A percentile compares a stretch with the other conserved stretches of the same genome.
Conservation (phyloP, 2,329 filamentous ascomycete genomes). For the Colletotrichum horii region DNA sequence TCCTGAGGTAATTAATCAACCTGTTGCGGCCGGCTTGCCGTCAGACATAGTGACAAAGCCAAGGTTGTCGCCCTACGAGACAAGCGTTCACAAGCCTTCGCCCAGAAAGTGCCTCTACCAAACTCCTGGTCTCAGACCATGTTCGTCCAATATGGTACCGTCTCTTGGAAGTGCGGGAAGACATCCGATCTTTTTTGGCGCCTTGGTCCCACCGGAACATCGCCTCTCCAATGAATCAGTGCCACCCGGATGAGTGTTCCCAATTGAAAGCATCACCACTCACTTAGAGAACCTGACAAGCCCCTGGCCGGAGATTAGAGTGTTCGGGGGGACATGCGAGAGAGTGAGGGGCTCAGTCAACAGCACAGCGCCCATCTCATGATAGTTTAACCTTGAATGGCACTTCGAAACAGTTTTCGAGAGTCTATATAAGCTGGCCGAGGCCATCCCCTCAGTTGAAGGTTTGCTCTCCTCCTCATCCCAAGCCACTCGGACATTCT, state of each 20-base stretch:
- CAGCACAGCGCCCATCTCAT: not conserved
- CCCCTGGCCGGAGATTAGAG: not conserved
- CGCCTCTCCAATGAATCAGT: not conserved
- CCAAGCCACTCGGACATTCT: not conserved
- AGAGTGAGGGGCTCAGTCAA: not conserved
- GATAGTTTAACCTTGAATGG: conserved; percentile 4
- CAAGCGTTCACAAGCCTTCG: conserved; percentile 6
- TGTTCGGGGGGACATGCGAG: not conserved
- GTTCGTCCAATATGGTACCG: conserved; percentile 2
- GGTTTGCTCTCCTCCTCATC: not conserved
- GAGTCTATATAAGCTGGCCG: conserved; percentile 15
- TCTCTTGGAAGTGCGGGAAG: not conserved
- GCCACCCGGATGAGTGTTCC: not conserved
- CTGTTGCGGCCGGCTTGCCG: not conserved
- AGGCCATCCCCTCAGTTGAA: not conserved
- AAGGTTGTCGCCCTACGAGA: not conserved
- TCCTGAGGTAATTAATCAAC: not conserved
- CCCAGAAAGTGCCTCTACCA: not conserved
- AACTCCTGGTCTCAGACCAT: not conserved
- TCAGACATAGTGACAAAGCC: not conserved
- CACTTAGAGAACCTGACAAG: not conserved
- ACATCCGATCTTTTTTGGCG: not conserved
- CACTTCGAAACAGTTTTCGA: not conserved
- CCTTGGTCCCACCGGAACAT: not conserved
- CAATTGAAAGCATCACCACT: not conserved